A percentile compares a stretch with the other conserved stretches of the same genome.
These are phyloP conservation scores for Dendryphion nanum DNA, from an alignment of 2,329 filamentous ascomycete genomes.

Conservation along the genomic window DNA sequence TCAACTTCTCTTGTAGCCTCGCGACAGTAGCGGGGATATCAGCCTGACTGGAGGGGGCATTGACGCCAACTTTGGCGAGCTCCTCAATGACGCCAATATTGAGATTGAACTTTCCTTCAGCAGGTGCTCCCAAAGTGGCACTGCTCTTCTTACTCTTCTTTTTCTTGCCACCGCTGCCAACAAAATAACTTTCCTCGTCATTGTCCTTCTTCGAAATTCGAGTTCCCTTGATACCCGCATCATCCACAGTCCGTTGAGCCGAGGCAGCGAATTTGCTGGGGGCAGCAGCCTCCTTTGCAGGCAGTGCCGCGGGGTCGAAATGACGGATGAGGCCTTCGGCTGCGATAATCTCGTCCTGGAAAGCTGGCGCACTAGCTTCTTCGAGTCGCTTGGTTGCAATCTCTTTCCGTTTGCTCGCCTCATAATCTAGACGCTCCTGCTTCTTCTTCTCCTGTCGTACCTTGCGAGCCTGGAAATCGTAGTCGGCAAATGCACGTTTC, in stretches of 20 bases:
- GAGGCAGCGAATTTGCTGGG: slow-evolving; percentile 72
- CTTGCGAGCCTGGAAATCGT: slow-evolving; percentile 79
- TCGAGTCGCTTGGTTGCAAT: slow-evolving; percentile 73
- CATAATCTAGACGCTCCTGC: slow-evolving; percentile 73
- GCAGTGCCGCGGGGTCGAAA: slow-evolving; percentile 72
- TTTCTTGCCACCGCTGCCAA: slow-evolving; percentile 72
- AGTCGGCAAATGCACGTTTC: slow-evolving; percentile 78
- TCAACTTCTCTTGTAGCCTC: slow-evolving; percentile 90
- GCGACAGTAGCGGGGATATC: slow-evolving; percentile 79
- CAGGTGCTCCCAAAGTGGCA: slow-evolving; percentile 44
- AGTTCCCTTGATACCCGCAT: slow-evolving; percentile 79
- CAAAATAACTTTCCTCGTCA: slow-evolving; percentile 81
- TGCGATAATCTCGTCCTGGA: slow-evolving; percentile 86
- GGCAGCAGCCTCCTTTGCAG: slow-evolving; percentile 60
- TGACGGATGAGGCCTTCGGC: slow-evolving; percentile 85
- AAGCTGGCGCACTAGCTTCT: slow-evolving; percentile 82
- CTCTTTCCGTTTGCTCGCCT: slow-evolving; percentile 72
- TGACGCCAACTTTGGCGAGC: slow-evolving; percentile 77
- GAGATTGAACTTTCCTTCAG: slow-evolving; percentile 70
- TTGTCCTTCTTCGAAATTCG: slow-evolving; percentile 83
- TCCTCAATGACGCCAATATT: slow-evolving; percentile 91
- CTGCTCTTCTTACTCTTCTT: slow-evolving; percentile 87
- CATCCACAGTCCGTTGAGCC: slow-evolving; percentile 79
- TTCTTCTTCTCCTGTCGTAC: slow-evolving; percentile 73
- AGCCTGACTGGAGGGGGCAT: slow-evolving; percentile 81